Conservation (phyloP, 345 rosid species). For the Populus euphratica region DNA sequence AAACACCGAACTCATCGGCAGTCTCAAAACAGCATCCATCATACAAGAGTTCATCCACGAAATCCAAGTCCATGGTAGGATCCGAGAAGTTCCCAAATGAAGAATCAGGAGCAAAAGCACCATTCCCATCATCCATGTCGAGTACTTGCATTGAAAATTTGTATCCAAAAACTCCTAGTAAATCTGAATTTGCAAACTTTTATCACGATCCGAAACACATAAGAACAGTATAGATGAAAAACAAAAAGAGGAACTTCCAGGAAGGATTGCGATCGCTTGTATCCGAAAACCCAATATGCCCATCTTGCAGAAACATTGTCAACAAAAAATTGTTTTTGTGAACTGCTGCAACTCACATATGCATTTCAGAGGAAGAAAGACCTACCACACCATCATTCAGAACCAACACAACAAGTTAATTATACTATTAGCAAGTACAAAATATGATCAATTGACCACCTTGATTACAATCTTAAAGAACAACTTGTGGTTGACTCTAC, state of each 20-base stretch:
- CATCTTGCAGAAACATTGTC: conserved; percentile 68
- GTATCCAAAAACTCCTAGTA: conserved; percentile 28
- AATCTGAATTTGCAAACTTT: conserved; percentile 22
- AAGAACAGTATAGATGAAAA: conserved; percentile 58
- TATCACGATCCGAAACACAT: conserved; percentile 48
- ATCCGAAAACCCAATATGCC: conserved; percentile 51
- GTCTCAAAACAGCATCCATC: conserved; percentile 85
- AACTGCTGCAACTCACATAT: conserved; percentile 59
- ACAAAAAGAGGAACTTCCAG: conserved; percentile 62
- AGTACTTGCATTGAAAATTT: conserved; percentile 27
- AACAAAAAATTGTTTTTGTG: conserved; percentile 46
- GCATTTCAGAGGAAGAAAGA: conserved; percentile 59
- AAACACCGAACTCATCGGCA: conserved; percentile 38
- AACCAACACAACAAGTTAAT: neutral
- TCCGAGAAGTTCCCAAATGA: conserved; percentile 40
- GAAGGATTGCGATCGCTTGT: conserved; percentile 43
- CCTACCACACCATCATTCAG: conserved; percentile 21
- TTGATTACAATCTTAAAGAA: neutral
- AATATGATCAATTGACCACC: neutral
- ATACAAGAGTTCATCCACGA: conserved; percentile 76
- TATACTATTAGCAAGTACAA: neutral
- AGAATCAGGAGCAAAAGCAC: conserved; percentile 42
- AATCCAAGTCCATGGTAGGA: conserved; percentile 74
- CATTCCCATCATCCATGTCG: conserved; percentile 54
- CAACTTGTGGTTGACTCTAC: conserved; percentile 6